phyloP scores from a whole-genome alignment of 805 yeast genomes.

The Candida succiphila region DNA sequence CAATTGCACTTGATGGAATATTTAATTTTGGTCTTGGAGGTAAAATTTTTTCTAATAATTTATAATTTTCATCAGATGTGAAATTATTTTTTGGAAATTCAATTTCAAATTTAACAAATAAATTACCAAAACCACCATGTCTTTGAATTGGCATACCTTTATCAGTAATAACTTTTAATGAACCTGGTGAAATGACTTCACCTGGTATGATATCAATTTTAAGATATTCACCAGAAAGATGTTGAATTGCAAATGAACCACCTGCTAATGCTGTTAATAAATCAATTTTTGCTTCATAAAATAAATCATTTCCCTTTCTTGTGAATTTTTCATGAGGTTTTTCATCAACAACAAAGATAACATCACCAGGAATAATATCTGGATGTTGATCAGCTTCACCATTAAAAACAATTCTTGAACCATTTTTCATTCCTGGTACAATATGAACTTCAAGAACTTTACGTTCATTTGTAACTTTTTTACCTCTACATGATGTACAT shows the following conservation, averaged over 20 bases:
- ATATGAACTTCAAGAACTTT: slow-evolving; percentile 90
- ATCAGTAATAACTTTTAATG: slow-evolving; percentile 70
- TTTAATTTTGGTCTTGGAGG: slow-evolving; percentile 60
- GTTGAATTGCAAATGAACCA: slow-evolving; percentile 82
- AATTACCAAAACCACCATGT: slow-evolving; percentile 81
- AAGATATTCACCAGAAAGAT: slow-evolving; percentile 85
- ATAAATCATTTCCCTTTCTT: slow-evolving; percentile 84
- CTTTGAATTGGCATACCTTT: slow-evolving; percentile 97
- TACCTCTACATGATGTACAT: slow-evolving; percentile 82
- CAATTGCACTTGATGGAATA: slow-evolving; percentile 63
- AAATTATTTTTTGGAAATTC: slow-evolving; percentile 79
- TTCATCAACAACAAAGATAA: slow-evolving; percentile 83
- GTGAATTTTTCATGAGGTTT: slow-evolving; percentile 75
- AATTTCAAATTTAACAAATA: slow-evolving; percentile 76
- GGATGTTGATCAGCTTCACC: slow-evolving; percentile 99
- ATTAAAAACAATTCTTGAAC: slow-evolving; percentile 79
- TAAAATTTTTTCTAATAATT: slow-evolving; percentile 61
- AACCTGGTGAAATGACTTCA: slow-evolving; percentile 83
- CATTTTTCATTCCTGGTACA: slow-evolving; percentile 95
- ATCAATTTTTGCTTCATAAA: slow-evolving; percentile 80
- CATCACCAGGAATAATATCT: slow-evolving; percentile 92
- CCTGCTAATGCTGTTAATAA: slow-evolving; percentile 94
- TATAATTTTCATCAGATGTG: slow-evolving; percentile 65
- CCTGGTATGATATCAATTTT: slow-evolving; percentile 82
- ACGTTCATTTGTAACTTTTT: slow-evolving; percentile 79